Evolutionary conservation across 495 filamentous ascomycete genomes (phyloP), one percentile per base, ranked within the genome.

Genomic region (Bathelium albidoporum): DNA sequence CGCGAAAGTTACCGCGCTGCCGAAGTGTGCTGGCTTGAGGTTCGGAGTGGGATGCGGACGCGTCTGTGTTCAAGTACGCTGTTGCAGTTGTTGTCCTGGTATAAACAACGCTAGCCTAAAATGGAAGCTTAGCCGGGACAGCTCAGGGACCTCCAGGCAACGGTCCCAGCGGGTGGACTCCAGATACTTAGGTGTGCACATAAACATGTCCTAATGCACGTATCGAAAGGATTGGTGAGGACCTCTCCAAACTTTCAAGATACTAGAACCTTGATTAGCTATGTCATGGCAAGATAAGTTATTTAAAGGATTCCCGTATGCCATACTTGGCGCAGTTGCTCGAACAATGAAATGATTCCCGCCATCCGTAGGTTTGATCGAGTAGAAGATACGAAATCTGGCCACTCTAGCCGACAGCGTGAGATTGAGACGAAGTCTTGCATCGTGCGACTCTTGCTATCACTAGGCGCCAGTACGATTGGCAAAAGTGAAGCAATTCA

Each of bases 51-150:
- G 49, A 26, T 12, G 24, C 16, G 49, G 49, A 55, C 49, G 49
- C 49, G 49, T 55, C 49, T 12, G n/a, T 7, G 49, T 55, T 28
- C 44, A 49, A 5, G 44, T 49, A 20, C 20, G 12, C 14, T 18
- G 12, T 49, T 16, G 0, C 44, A n/a, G 44, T 49, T 49, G 44
- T 49, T 49, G 44, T 49, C 20, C 5, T 49, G 9, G 20, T 5
- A 22, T 55, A 55, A 55, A 55, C 49, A 55, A 55, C 49, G 49
- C 49, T 55, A 55, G 49, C 49, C 24, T 28, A 9, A 9, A 28
- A 26, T 28, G 20, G 49, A 9, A 55, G 20, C 49, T 55, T 29
- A 55, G 49, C 49, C 49, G 49, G 29, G 16, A 9, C 24, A 20
- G 9, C 20, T 16, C 16, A 10, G 11, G 43, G 5, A 55, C 2